These are phyloP conservation scores for Zancudomyces culisetae DNA, from an alignment of 371 early-diverging fungal genomes.

Conservation along the genomic window DNA sequence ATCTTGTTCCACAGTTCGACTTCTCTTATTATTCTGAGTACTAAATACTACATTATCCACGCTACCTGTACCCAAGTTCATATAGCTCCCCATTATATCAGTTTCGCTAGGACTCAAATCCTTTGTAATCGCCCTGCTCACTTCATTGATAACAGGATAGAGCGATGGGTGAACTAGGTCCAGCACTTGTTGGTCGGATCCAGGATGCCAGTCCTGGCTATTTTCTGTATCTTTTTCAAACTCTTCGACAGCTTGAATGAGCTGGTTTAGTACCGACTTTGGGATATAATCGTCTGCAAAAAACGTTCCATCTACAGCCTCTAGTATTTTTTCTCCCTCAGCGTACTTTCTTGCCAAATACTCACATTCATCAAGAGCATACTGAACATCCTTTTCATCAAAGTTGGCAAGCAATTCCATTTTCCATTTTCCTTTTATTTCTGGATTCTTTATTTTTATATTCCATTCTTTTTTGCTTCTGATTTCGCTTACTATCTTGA, in stretches of 20 bases:
- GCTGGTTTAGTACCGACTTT: constrained; percentile 2
- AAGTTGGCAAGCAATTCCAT: constrained; percentile 5
- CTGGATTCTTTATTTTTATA: constrained; percentile 11
- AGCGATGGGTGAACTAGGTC: constrained; percentile 45
- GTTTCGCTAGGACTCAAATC: background rate
- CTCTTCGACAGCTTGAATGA: constrained; percentile 12
- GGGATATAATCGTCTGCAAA: constrained; percentile 17
- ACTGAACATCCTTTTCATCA: background rate
- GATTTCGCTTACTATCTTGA: constrained; percentile 15
- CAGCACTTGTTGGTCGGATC: constrained; percentile 29
- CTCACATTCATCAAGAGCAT: background rate
- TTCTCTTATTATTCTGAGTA: no score
- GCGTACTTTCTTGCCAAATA: background rate
- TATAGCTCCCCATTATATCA: background rate
- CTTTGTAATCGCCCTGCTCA: background rate
- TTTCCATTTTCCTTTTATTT: constrained; percentile 19
- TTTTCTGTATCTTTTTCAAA: constrained; percentile 19
- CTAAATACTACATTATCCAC: background rate
- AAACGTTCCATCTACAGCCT: constrained; percentile 23
- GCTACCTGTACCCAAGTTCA: background rate
- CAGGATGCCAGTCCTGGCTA: constrained; percentile 30
- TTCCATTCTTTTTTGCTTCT: constrained; percentile 27
- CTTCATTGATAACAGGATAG: constrained; percentile 20
- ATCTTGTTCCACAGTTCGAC: background rate
- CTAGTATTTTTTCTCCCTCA: constrained; percentile 8